These are phyloP conservation scores for Kuraishia capsulata DNA, from an alignment of 805 yeast genomes.

Conservation along the genomic window DNA sequence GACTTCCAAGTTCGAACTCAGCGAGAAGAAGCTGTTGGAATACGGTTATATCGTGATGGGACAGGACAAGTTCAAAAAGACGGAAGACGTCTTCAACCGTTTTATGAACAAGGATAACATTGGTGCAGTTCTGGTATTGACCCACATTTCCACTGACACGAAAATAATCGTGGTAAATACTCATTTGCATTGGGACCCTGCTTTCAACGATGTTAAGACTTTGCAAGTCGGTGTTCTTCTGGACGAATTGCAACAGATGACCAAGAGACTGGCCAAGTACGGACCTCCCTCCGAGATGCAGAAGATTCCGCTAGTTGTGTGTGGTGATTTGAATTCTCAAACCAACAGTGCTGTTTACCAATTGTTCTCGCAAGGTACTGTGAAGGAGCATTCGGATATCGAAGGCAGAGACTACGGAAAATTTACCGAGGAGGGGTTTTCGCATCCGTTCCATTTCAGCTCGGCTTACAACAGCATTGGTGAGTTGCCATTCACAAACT, in stretches of 20 bases:
- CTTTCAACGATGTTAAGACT: slow-evolving; percentile 89
- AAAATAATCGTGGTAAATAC: slow-evolving; percentile 74
- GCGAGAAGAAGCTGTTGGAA: slow-evolving; percentile 70
- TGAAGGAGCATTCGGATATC: slow-evolving; percentile 72
- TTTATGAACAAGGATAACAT: slow-evolving; percentile 94
- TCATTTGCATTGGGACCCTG: slow-evolving; percentile 98
- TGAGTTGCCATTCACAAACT: slow-evolving; percentile 90
- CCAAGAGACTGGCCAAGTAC: slow-evolving; percentile 34
- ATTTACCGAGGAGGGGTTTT: slow-evolving; percentile 82
- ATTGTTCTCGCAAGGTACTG: slow-evolving; percentile 72
- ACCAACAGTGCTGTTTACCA: slow-evolving; percentile 87
- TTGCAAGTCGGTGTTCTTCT: slow-evolving; percentile 88
- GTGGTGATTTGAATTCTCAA: slow-evolving; percentile 95
- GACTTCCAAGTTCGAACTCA: slow-evolving; percentile 54
- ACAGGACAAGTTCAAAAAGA: slow-evolving; percentile 79
- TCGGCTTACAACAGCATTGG: slow-evolving; percentile 80
- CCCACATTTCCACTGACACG: slow-evolving; percentile 65
- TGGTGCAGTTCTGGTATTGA: slow-evolving; percentile 69
- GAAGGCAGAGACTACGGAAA: slow-evolving; percentile 85
- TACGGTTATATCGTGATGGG: slow-evolving; percentile 75
- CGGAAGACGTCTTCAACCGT: slow-evolving; percentile 91
- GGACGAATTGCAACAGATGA: slow-evolving; percentile 71
- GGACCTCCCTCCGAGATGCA: slow-evolving; percentile 37
- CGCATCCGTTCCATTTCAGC: slow-evolving; percentile 70
- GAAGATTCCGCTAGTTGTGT: slow-evolving; percentile 68